phyloP scores from a whole-genome alignment of 768 basidiomycete genomes.

The Cystoderma amianthinum region DNA sequence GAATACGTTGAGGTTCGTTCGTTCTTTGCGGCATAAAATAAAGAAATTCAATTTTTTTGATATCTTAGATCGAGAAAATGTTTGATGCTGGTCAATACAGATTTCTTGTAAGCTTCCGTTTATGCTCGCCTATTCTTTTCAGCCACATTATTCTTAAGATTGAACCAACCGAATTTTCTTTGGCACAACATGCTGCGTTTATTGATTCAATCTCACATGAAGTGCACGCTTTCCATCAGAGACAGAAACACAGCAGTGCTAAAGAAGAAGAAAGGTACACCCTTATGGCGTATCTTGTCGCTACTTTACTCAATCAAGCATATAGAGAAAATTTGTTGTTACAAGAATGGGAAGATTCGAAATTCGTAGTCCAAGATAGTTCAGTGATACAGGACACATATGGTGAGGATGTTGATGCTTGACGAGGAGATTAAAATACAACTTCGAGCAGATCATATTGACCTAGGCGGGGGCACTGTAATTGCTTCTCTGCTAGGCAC shows the following conservation, averaged over 20 bases:
- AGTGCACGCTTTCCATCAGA: conserved; percentile 29
- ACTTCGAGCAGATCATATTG: conserved; percentile 1
- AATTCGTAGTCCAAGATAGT: conserved; percentile 5
- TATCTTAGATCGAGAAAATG: conserved; percentile 35
- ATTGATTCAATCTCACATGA: conserved; percentile 32
- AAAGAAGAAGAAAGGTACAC: conserved; percentile 35
- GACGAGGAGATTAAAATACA: neutral
- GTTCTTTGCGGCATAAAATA: neutral
- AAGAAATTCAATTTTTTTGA: no score
- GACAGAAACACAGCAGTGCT: conserved; percentile 26
- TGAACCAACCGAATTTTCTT: conserved; percentile 44
- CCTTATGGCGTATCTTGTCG: no score
- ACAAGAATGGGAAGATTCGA: conserved; percentile 34
- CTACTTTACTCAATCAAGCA: no score
- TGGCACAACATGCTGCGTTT: conserved; percentile 40
- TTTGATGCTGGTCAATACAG: conserved; percentile 48
- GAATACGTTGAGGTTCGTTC: conserved; percentile 40
- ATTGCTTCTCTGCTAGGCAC: conserved; percentile 34
- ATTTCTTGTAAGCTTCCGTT: conserved; percentile 31
- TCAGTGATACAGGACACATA: neutral
- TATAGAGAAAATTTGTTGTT: conserved; percentile 37
- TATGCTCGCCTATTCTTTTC: conserved; percentile 4
- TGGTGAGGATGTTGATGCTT: conserved; percentile 1
- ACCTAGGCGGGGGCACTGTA: conserved; percentile 11
- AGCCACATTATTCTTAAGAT: conserved; percentile 25